Evolutionary conservation across 192 early-diverging fungal genomes (phyloP).

Genomic region (Linnemannia hyalina): DNA sequence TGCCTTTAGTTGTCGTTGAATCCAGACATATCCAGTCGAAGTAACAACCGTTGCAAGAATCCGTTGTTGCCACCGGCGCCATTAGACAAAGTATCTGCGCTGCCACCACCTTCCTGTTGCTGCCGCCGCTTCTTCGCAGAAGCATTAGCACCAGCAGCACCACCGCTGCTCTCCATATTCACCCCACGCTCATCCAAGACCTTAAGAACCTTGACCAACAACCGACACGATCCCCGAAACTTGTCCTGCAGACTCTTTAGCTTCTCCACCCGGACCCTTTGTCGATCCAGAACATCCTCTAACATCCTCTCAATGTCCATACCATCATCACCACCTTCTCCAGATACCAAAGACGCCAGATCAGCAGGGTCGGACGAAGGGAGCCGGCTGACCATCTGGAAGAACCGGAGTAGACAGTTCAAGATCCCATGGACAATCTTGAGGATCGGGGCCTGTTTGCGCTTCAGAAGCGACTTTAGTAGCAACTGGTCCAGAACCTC

Average conservation of each 20-base stretch:
- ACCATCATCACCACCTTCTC: background rate
- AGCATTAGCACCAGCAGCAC: background rate
- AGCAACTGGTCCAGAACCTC: constrained; percentile 62
- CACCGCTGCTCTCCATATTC: constrained; percentile 21
- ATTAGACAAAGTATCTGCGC: too few species aligned
- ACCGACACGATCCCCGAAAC: constrained; percentile 49
- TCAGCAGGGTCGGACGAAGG: background rate
- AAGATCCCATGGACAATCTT: constrained; percentile 57
- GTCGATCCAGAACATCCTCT: background rate
- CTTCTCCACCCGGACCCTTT: constrained; percentile 13
- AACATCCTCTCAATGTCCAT: background rate
- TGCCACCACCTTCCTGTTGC: background rate
- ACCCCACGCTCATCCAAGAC: constrained; percentile 56
- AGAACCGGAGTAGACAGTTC: constrained; percentile 37
- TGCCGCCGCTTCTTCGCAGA: background rate
- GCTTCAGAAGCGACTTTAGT: constrained; percentile 60
- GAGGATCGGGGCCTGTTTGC: constrained; percentile 57
- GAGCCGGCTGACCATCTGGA: constrained; percentile 17
- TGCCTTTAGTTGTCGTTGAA: constrained; percentile 17
- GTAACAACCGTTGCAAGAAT: constrained; percentile 58
- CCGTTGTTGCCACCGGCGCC: constrained; percentile 14
- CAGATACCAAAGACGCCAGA: constrained; percentile 7
- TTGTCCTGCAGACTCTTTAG: constrained; percentile 44
- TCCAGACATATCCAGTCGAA: constrained; percentile 52
- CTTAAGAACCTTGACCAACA: constrained; percentile 56